Base-by-base conservation (phyloP, 805 yeast species). In the Saturnispora kantuleensis region DNA sequence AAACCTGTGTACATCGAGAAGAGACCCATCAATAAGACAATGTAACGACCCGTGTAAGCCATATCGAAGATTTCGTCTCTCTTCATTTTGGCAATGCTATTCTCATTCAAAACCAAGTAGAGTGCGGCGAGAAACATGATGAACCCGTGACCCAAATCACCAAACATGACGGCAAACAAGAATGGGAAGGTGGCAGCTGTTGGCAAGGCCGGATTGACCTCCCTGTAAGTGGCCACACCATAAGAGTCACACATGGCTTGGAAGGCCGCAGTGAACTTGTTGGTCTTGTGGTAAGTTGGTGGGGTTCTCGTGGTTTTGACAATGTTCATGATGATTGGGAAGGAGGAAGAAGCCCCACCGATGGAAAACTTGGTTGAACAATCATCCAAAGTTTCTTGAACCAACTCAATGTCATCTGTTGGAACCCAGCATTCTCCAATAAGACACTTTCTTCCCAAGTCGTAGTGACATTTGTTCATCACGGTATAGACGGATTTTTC, bases 101-200 rank as follows among this genome's bases (percentile, higher is more conserved):
- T 73, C 64, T 93, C 98, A 59, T 83, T 81, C 41, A 79, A 51
- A 10, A 93, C 88, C 50, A 93, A 68, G 29, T 67, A 64, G 42
- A 77, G 65, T 1, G 94, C 95, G 13, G 87, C 85, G 46, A 83
- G 63, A 44, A 82, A 74, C 63, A 93, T 69, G 39, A 93, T 76
- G 48, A 88, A 74, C 5, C 98, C 98, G 68, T 93, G 98, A 12
- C 98, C 98, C 47, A 89, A 62, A 69, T 93, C 98, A 70, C 98
- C 98, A 70, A 93, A 93, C 98, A 93, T 93, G 56, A 93, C 83
- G 28, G 98, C 97, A 68, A 93, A 93, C 95, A 93, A 84, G 63
- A 93, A 93, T 18, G 98, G 98, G 70, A 93, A 93, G 0, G 98
- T 93, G 21, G 93, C 82, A 39, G 87, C 77, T 1, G 98, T 90